phyloP scores from a whole-genome alignment of 2,329 filamentous ascomycete species.

The Botrytis medusae region DNA sequence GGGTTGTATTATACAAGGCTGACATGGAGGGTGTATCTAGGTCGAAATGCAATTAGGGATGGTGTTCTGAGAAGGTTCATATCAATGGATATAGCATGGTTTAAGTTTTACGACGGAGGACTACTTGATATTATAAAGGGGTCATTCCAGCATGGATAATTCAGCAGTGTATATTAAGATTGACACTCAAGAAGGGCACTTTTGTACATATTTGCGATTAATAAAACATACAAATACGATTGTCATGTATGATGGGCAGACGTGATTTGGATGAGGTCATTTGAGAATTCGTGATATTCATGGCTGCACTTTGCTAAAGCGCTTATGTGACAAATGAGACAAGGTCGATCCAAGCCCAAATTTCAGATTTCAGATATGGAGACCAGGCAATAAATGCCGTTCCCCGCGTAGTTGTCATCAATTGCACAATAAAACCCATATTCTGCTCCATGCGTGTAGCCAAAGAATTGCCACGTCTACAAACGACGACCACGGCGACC shows the following conservation, averaged over 20 bases:
- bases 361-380: slow-evolving; percentile 48
- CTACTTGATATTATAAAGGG: not conserved
- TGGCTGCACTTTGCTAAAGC: slow-evolving; percentile 37
- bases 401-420: slow-evolving; percentile 67
- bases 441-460: slow-evolving; percentile 31
- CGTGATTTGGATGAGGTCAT: not conserved
- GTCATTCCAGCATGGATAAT: not conserved
- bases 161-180: not conserved
- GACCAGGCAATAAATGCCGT: slow-evolving; percentile 66
- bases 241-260: not conserved
- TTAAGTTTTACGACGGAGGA: not conserved
- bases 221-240: not conserved
- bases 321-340: slow-evolving; percentile 50
- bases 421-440: slow-evolving; percentile 55
- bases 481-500: slow-evolving; percentile 99
- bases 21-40: not conserved
- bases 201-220: not conserved
- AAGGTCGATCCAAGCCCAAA: slow-evolving; percentile 24
- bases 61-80: not conserved
- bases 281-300: slow-evolving; percentile 34
- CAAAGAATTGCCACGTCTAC: slow-evolving; percentile 50
- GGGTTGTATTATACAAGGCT: not conserved
- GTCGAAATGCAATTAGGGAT: not conserved
- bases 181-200: not conserved
- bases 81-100: not conserved